These are phyloP conservation scores for Arabidopsis hybrid DNA, from an alignment of 441 rosid genomes.

Conservation along the genomic window DNA sequence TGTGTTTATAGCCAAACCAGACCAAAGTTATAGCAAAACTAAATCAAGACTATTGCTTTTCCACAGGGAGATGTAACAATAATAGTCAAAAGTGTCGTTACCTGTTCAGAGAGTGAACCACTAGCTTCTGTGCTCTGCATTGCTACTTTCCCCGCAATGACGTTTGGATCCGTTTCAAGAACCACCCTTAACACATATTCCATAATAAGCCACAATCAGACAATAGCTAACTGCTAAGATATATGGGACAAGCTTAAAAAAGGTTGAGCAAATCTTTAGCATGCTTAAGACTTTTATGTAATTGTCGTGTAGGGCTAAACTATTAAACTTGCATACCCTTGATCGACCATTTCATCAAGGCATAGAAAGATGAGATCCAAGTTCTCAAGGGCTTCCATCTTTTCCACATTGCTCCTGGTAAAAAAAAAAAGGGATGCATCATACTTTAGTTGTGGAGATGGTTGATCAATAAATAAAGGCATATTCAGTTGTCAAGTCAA, in stretches of 20 bases:
- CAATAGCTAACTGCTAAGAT: slow-evolving; percentile 14
- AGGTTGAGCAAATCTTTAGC: background rate
- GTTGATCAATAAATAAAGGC: background rate
- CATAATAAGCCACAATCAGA: slow-evolving; percentile 19
- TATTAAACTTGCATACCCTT: slow-evolving; percentile 62
- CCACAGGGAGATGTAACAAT: background rate
- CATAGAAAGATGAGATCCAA: slow-evolving; percentile 85
- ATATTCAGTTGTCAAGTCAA: background rate
- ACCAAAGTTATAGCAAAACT: too few relatives aligned
- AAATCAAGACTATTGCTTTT: slow-evolving; percentile 16
- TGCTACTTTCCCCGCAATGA: slow-evolving; percentile 91
- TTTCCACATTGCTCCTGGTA: slow-evolving; percentile 80
- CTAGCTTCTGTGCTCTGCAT: slow-evolving; percentile 77
- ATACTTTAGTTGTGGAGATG: background rate
- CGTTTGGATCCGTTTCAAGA: slow-evolving; percentile 84
- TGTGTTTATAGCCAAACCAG: slow-evolving; percentile 4
- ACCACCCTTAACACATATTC: slow-evolving; percentile 63
- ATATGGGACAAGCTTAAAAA: background rate
- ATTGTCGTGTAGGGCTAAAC: background rate
- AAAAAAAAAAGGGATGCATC: slow-evolving; percentile 2
- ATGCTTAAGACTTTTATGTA: background rate
- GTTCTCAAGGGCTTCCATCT: slow-evolving; percentile 90
- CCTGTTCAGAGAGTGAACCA: slow-evolving; percentile 93
- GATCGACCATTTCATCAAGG: slow-evolving; percentile 92
- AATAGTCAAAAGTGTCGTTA: slow-evolving; percentile 30